Evolutionary conservation across 305 asterid genomes (phyloP).

Genomic region (Lippia alba): DNA sequence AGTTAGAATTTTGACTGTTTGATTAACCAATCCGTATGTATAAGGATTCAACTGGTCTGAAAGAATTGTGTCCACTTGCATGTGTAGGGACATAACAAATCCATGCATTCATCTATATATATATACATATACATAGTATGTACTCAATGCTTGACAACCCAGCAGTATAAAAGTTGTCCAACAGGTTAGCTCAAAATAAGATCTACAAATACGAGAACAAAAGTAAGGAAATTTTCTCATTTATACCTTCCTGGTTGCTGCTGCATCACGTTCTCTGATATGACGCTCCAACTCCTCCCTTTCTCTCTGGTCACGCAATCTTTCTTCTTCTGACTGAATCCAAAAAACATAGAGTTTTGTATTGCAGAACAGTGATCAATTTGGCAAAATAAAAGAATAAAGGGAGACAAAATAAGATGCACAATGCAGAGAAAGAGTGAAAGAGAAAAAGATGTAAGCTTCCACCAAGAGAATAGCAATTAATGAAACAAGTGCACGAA

Average conservation of each 20-base stretch:
- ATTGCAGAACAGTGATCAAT: constrained; percentile 16
- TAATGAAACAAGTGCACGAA: constrained; percentile 17
- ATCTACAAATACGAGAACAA: constrained; percentile 23
- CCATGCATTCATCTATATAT: too few species aligned
- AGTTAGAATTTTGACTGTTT: constrained; percentile 14
- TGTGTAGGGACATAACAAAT: background rate
- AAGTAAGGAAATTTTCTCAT: constrained; percentile 27
- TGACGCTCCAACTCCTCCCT: constrained; percentile 83
- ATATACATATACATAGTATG: background rate
- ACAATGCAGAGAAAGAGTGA: constrained; percentile 10
- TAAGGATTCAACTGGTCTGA: background rate
- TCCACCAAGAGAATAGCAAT: constrained; percentile 16
- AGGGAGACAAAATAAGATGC: background rate
- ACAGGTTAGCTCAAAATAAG: background rate
- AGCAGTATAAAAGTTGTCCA: background rate
- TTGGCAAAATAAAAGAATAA: constrained; percentile 8
- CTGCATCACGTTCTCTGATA: constrained; percentile 84
- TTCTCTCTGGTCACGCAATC: constrained; percentile 85
- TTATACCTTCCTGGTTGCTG: constrained; percentile 82
- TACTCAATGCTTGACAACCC: constrained; percentile 21
- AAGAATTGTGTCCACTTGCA: background rate
- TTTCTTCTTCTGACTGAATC: constrained; percentile 90
- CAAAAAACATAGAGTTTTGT: constrained; percentile 10
- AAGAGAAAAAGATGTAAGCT: constrained; percentile 5
- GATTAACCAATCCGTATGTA: background rate